A percentile compares a stretch with the other conserved stretches of the same genome.
phyloP scores from a whole-genome alignment of 306 rosid genomes.

The Ormosia semicastrata region DNA sequence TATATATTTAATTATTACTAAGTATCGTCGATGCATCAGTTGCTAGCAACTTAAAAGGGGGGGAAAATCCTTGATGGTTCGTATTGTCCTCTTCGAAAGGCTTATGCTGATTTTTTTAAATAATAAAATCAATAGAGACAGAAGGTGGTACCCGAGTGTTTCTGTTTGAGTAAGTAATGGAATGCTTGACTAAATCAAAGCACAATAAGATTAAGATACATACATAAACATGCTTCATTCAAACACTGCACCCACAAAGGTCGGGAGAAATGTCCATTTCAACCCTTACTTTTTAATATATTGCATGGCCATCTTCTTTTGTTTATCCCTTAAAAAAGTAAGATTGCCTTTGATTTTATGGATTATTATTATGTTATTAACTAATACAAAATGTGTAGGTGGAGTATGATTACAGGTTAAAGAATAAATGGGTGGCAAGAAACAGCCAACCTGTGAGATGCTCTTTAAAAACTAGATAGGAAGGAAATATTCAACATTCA shows the following conservation, averaged over 20 bases:
- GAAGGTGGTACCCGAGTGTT: not conserved
- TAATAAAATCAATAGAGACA: not conserved
- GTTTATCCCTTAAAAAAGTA: not conserved
- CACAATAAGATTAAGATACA: not conserved
- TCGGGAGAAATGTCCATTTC: not conserved
- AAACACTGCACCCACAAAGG: not conserved
- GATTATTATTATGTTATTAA: conserved; percentile 8
- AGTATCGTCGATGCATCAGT: not conserved
- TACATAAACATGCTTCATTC: not conserved
- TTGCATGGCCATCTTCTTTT: not conserved
- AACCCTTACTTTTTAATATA: not conserved
- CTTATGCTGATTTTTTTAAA: not conserved
- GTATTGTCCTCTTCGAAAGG: not conserved
- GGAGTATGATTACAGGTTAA: conserved; percentile 19
- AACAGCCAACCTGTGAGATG: not conserved
- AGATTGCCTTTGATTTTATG: conserved; percentile 31
- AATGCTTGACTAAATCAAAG: conserved; percentile 19
- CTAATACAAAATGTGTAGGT: not conserved
- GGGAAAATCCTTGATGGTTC: not conserved
- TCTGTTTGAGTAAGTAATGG: not conserved
- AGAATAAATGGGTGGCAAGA: conserved; percentile 3
- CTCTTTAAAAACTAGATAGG: not conserved
- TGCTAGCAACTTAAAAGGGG: not conserved
- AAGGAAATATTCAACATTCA: not conserved
- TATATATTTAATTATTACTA: too few relatives aligned